Base-by-base conservation (phyloP, 495 filamentous ascomycete genomes). In the Talaromyces borbonicus region DNA sequence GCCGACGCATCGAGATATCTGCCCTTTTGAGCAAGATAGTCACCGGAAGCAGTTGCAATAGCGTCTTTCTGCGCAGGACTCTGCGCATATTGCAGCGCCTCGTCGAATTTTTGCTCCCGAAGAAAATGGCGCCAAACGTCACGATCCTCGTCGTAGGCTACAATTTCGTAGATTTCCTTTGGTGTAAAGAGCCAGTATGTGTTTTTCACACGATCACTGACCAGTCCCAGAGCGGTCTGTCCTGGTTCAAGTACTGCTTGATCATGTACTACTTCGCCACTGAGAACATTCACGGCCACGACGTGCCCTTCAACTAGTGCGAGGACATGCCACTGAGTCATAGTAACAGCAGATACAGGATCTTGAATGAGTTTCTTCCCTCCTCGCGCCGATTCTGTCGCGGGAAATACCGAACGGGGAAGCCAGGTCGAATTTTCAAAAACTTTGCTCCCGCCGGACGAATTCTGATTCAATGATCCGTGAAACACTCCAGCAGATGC, bases 141-240 rank as follows among this genome's bases (percentile, higher is more conserved):
- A 52, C 90, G 67, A 53, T 90, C 87, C 57, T 98, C 93, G 38
- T 96, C 87, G 18, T 77, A 81, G 14, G 86, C 83, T 8, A 88
- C 85, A 36, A 98, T 84, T 66, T 98, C 93, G 54, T 84, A 95
- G 41, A 98, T 95, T 49, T 92, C 87, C 47, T 83, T 70, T 4
- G 74, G 71, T 1, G 93, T 97, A 57, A 96, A 95, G 14, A 96
- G 75, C 92, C 92, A 98, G 57, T 85, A 96, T 1, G 92, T 98
- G 49, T 87, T 90, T 67, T 96, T 93, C 53, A 87, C 88, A 24
- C 82, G 72, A 61, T 98, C 92, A 4, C 87, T 81, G 53, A 85
- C 79, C 15, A 98, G 74, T 20, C 86, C 88, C 27, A 97, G 62
- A 7, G 80, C 80, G 49, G 72, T 79, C 46, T 93, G 85, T 4